A percentile compares a stretch with the other conserved stretches of the same genome.
Conservation (phyloP, 2,329 filamentous ascomycete genomes). For the Hypocreales sp. region DNA sequence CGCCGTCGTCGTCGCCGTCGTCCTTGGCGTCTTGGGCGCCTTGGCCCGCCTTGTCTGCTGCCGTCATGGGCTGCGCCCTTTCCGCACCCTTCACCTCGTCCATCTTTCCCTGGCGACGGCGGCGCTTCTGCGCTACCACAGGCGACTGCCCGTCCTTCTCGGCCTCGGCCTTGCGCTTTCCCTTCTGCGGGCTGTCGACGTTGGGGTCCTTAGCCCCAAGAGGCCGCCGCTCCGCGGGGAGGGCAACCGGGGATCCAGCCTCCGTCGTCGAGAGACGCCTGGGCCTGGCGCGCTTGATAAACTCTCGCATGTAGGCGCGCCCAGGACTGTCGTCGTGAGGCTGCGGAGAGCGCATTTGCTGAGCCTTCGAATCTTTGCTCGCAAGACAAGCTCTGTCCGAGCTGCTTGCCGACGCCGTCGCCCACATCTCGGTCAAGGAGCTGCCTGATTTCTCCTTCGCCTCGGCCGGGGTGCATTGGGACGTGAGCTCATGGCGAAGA, state of each 20-base stretch:
- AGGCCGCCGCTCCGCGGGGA: slow-evolving; percentile 11
- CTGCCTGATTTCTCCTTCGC: neutral
- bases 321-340: slow-evolving; percentile 14
- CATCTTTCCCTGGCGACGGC: too few species aligned
- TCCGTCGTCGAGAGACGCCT: slow-evolving; percentile 13
- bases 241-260: slow-evolving; percentile 14
- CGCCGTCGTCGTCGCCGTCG: slow-evolving; percentile 1
- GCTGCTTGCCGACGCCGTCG: too few species aligned
- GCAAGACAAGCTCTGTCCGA: too few species aligned
- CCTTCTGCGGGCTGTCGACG: slow-evolving; percentile 15
- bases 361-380: too few species aligned
- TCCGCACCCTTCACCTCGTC: too few species aligned
- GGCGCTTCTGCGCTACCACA: too few species aligned
- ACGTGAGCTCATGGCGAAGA: too few species aligned
- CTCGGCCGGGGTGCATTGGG: neutral
- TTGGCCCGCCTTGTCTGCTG: too few species aligned
- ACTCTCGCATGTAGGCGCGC: slow-evolving; percentile 18
- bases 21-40: slow-evolving; percentile 2
- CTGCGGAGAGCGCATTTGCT: too few species aligned
- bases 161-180: slow-evolving; percentile 15
- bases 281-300: slow-evolving; percentile 18
- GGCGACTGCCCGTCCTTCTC: slow-evolving; percentile 6
- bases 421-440: neutral
- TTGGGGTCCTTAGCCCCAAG: slow-evolving; percentile 20
- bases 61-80: too few species aligned